These are phyloP conservation scores for Colletotrichum tropicale DNA, from an alignment of 2,329 filamentous ascomycete species.

Conservation along the genomic window DNA sequence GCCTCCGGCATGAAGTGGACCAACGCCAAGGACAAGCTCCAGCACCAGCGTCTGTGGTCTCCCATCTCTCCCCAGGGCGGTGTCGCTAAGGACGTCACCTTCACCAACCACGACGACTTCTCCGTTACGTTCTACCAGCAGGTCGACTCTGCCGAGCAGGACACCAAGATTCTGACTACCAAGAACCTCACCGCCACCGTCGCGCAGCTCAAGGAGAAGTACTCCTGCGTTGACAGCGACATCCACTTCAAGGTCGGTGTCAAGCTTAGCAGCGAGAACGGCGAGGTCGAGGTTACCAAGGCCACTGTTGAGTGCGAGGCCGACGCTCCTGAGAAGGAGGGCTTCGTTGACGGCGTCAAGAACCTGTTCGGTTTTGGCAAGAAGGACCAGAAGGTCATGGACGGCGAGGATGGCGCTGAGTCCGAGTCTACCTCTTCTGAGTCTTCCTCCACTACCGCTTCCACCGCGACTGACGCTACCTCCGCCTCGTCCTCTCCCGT, in stretches of 20 bases:
- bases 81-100: conserved; percentile 80
- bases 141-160: conserved; percentile 61
- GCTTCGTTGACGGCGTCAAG: conserved; percentile 92
- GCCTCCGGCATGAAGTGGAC: conserved; percentile 78
- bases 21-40: conserved; percentile 69
- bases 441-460: conserved; percentile 46
- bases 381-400: conserved; percentile 81
- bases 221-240: conserved; percentile 76
- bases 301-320: conserved; percentile 87
- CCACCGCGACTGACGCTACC: conserved; percentile 9
- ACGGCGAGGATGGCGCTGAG: conserved; percentile 54
- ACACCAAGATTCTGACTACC: conserved; percentile 71
- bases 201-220: conserved; percentile 76
- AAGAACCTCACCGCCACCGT: conserved; percentile 87
- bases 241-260: conserved; percentile 82
- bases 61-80: conserved; percentile 76
- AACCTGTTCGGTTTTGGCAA: conserved; percentile 94
- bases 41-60: conserved; percentile 84
- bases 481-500: conserved; percentile 42
- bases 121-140: conserved; percentile 80
- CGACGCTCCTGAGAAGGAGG: conserved; percentile 74
- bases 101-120: conserved; percentile 85
- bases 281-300: conserved; percentile 78
- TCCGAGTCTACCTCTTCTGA: conserved; percentile 40
- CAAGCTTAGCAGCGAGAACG: conserved; percentile 73